A percentile compares a stretch with the other conserved stretches of the same genome.
phyloP scores from a whole-genome alignment of 257 asterid genomes.

The Solanum boliviense region DNA sequence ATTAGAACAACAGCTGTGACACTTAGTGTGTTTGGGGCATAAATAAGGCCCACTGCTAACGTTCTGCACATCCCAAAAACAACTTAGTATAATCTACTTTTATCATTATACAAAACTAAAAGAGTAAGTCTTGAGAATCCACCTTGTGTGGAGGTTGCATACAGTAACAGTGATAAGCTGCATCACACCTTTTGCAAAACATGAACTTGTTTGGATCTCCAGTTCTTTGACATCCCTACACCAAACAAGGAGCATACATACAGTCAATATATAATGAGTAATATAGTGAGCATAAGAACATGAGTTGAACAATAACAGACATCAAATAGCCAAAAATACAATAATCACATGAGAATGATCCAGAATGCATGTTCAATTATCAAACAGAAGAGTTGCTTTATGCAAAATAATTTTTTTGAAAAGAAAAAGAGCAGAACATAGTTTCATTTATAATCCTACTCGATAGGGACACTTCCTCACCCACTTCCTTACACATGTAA shows the following conservation, averaged over 20 bases:
- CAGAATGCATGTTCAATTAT: not conserved
- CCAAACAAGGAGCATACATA: conserved; percentile 4
- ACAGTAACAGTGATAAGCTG: conserved; percentile 90
- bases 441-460: not conserved
- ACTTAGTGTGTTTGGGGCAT: conserved; percentile 92
- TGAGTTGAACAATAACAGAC: not conserved
- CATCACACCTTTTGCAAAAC: conserved; percentile 98
- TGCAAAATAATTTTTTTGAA: not conserved
- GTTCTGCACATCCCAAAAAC: conserved; percentile 42
- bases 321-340: not conserved
- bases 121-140: not conserved
- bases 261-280: not conserved
- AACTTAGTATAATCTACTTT: conserved; percentile 1
- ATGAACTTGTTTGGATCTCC: conserved; percentile 90
- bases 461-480: not conserved
- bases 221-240: conserved; percentile 72
- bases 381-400: not conserved
- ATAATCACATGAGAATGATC: not conserved
- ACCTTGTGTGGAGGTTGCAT: conserved; percentile 99
- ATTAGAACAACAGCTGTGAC: conserved; percentile 86
- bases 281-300: not conserved
- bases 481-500: not conserved
- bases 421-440: not conserved
- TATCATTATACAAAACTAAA: not conserved
- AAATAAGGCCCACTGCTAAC: conserved; percentile 87